These are phyloP conservation scores for Cercis canadensis DNA, from an alignment of 306 rosid species.

Conservation along the genomic window DNA sequence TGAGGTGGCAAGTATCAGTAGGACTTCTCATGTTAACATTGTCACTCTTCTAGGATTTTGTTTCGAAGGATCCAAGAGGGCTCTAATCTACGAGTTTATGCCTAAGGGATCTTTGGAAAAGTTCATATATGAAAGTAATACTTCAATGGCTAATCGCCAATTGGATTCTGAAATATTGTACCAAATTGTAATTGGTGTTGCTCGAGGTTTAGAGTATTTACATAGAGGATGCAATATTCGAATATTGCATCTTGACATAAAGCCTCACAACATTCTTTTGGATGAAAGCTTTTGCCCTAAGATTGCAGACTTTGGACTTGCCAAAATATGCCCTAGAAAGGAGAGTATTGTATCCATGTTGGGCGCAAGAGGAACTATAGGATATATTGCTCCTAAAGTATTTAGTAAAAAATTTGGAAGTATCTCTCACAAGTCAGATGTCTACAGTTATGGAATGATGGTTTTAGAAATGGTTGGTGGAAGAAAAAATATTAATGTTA, in stretches of 20 bases:
- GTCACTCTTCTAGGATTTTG: conserved; percentile 38
- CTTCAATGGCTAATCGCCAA: not conserved
- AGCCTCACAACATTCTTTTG: conserved; percentile 35
- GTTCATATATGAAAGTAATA: conserved; percentile 23
- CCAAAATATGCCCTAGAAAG: conserved; percentile 15
- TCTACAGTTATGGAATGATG: conserved; percentile 44
- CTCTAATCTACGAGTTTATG: conserved; percentile 43
- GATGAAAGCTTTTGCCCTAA: conserved; percentile 19
- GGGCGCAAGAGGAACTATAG: conserved; percentile 34
- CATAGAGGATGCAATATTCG: conserved; percentile 41
- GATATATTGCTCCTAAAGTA: conserved; percentile 31
- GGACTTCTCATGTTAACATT: conserved; percentile 40
- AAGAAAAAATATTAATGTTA: conserved; percentile 14
- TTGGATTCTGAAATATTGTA: conserved; percentile 35
- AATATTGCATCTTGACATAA: conserved; percentile 49
- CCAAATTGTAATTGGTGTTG: conserved; percentile 38
- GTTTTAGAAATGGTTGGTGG: conserved; percentile 39
- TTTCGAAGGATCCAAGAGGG: conserved; percentile 35
- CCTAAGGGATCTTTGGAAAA: conserved; percentile 44
- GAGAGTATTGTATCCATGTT: conserved; percentile 16
- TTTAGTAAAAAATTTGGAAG: conserved; percentile 24
- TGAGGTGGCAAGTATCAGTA: conserved; percentile 40
- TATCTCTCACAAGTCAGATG: conserved; percentile 43
- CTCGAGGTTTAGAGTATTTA: conserved; percentile 46
- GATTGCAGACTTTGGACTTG: conserved; percentile 44